These are phyloP conservation scores for Halophytophthora polymorphica DNA, from an alignment of 352 stramenopile species.

Conservation along the genomic window DNA sequence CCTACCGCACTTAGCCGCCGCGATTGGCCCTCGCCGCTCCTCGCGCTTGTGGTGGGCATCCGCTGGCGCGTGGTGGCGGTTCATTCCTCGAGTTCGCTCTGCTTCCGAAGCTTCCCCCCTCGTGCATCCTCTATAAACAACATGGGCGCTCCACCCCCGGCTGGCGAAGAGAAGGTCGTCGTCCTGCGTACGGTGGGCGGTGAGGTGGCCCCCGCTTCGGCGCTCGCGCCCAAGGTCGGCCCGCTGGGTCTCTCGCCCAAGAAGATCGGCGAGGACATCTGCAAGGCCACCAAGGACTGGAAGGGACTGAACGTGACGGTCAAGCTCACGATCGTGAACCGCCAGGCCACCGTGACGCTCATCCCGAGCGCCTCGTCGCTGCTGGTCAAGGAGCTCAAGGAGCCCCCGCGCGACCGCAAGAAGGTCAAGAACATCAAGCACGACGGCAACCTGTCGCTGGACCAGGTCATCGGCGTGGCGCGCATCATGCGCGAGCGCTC, in stretches of 20 bases:
- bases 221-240: constrained; percentile 99
- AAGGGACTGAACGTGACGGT: constrained; percentile 99
- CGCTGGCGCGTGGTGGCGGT: constrained; percentile 9
- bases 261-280: constrained; percentile 99
- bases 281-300: constrained; percentile 99
- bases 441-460: constrained; percentile 99
- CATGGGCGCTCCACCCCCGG: constrained; percentile 87
- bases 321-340: constrained; percentile 99
- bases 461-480: constrained; percentile 98
- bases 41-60: constrained; percentile 1
- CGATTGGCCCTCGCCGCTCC: constrained; percentile 36
- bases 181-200: constrained; percentile 99
- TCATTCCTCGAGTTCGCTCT: constrained; percentile 34
- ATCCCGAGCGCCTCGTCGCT: constrained; percentile 98
- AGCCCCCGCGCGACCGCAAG: constrained; percentile 98
- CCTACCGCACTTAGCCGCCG: not conserved
- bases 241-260: constrained; percentile 99
- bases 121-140: constrained; percentile 89
- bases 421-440: constrained; percentile 99
- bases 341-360: constrained; percentile 95
- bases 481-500: constrained; percentile 97
- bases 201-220: constrained; percentile 97
- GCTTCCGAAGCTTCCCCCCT: constrained; percentile 25
- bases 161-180: constrained; percentile 91
- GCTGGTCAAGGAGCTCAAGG: constrained; percentile 99